Conservation (phyloP, 192 early-diverging fungal species). For the Helicostylum pulchrum region DNA sequence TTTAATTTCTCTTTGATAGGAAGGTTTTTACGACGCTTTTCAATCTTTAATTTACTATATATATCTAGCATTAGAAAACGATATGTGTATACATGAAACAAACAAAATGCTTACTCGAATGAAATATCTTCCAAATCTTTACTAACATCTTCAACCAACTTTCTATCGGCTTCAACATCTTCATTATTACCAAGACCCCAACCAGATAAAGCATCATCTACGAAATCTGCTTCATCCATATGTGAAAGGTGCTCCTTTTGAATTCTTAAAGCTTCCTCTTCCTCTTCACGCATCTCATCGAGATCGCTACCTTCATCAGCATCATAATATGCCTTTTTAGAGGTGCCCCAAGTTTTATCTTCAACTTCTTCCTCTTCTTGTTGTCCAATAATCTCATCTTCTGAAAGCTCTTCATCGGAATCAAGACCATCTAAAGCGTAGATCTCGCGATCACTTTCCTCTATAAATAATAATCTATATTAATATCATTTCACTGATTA, state of each 20-base stretch:
- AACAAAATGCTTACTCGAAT: conserved; percentile 34
- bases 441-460: conserved; percentile 76
- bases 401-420: conserved; percentile 39
- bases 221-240: conserved; percentile 86
- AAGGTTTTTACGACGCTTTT: conserved; percentile 40
- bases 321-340: conserved; percentile 77
- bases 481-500: background rate
- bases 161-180: conserved; percentile 47
- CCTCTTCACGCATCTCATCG: conserved; percentile 82
- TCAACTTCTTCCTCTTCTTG: conserved; percentile 30
- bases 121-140: conserved; percentile 50
- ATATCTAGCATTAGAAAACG: background rate
- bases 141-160: conserved; percentile 46
- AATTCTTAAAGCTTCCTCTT: conserved; percentile 81
- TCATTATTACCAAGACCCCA: conserved; percentile 40
- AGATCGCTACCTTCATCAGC: conserved; percentile 80
- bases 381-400: conserved; percentile 28
- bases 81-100: background rate
- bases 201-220: conserved; percentile 60
- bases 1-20: conserved; percentile 59
- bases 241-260: conserved; percentile 74
- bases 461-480: conserved; percentile 3
- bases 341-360: conserved; percentile 75
- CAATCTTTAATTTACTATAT: conserved; percentile 3
- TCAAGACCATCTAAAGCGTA: conserved; percentile 69